Evolutionary conservation across 441 rosid genomes (phyloP).

Genomic region (Gossypium armourianum): DNA sequence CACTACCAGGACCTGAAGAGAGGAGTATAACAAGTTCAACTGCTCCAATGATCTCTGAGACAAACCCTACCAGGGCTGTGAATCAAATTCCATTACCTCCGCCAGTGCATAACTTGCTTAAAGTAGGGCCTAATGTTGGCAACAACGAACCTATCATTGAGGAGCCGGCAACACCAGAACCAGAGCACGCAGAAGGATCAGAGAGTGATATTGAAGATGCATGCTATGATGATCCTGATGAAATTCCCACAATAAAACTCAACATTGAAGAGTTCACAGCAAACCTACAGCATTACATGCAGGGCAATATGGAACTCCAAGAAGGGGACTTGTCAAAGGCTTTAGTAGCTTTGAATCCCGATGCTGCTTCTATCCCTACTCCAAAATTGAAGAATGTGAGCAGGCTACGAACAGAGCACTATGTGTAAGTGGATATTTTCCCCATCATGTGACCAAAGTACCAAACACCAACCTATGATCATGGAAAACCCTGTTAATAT

Average conservation of each 20-base stretch:
- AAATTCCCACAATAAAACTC: constrained; percentile 69
- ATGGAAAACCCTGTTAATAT: not conserved
- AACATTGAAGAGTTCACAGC: constrained; percentile 50
- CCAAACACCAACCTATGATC: not conserved
- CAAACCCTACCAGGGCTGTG: constrained; percentile 24
- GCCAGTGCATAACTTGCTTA: constrained; percentile 28
- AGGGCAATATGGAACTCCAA: constrained; percentile 59
- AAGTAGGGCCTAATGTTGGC: constrained; percentile 14
- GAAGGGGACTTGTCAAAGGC: constrained; percentile 77
- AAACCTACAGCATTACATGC: constrained; percentile 55
- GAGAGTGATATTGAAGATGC: constrained; percentile 65
- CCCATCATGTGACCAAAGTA: constrained; percentile 6
- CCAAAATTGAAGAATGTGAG: constrained; percentile 69
- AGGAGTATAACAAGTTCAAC: constrained; percentile 41
- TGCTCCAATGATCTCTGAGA: constrained; percentile 28
- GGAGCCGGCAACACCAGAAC: constrained; percentile 76
- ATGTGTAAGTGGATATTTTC: constrained; percentile 66
- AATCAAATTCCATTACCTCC: constrained; percentile 36
- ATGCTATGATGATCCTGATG: constrained; percentile 56
- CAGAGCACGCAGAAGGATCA: constrained; percentile 29
- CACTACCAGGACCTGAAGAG: constrained; percentile 79
- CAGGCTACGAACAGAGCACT: constrained; percentile 84
- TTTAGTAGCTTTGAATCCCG: constrained; percentile 67
- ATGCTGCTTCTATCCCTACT: constrained; percentile 58
- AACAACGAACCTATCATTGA: constrained; percentile 61